Base-by-base conservation (phyloP, 805 yeast genomes). In the Starmerella asiatica region DNA sequence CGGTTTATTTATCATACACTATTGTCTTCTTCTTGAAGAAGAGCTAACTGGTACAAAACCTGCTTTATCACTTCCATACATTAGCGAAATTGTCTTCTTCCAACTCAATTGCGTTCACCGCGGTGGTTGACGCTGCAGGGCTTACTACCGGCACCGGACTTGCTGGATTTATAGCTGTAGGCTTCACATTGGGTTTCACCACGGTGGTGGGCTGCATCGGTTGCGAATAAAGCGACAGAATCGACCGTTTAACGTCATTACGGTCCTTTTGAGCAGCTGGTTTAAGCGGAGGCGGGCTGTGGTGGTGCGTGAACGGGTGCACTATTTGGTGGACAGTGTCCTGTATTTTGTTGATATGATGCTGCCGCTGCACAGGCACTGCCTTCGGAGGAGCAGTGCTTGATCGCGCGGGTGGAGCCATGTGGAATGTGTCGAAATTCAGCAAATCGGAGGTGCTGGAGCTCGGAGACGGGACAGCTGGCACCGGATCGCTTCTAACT, bases 191-290 rank as follows among this genome's bases (percentile, higher is more conserved):
- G 15, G 23, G 40, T 12, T 31, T 32, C 3, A 14, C 43, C 29
- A 24, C 36, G 5, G 24, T 24, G 5, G 8, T 21, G 27, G 34
- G 34, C 17, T 11, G 17, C 18, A 32, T 21, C 14, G 54, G 53
- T 36, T 51, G 60, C 17, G 67, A 60, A 58, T 91, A 91, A 38
- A 91, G 68, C 19, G 96, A 84, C 43, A 91, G 62, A 44, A 91
- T 91, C 1, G 95, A 83, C 61, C 83, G 83, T 56, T 91, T 91
- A 58, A 91, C 68, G 54, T 88, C 96, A 3, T 91, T 88, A 54
- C 94, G 70, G 26, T 68, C 42, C 39, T 8, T 52, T 36, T 28
- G 57, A 45, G 31, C 50, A 29, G 23, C 52, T 40, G 35, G 50
- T 34, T 4, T 50, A 34, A 9, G 53, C 26, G 16, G 52, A 7